Conservation (phyloP, 1,139 yeast genomes). For the Zygosaccharomyces sapae region DNA sequence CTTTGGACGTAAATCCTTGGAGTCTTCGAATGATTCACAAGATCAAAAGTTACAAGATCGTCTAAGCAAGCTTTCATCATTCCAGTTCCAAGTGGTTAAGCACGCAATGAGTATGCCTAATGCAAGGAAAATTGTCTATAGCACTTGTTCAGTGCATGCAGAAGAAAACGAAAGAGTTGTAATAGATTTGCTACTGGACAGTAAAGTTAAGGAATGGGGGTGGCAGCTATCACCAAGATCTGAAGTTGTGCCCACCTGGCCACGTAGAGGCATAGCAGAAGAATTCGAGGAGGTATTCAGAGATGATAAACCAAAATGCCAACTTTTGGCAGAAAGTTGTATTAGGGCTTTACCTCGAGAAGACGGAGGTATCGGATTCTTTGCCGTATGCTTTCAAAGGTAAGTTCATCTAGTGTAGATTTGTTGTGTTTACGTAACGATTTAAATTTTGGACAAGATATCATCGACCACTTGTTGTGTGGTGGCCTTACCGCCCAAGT, state of each 20-base stretch:
- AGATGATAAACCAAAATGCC: conserved; percentile 42
- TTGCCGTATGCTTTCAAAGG: conserved; percentile 59
- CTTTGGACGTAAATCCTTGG: conserved; percentile 59
- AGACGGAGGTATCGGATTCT: conserved; percentile 97
- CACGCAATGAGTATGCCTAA: conserved; percentile 82
- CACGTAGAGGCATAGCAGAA: conserved; percentile 68
- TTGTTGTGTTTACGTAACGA: conserved; percentile 4
- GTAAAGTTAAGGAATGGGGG: conserved; percentile 54
- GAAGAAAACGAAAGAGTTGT: conserved; percentile 94
- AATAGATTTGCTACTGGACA: conserved; percentile 63
- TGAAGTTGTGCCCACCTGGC: conserved; percentile 78
- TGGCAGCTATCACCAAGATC: conserved; percentile 68
- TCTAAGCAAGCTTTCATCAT: conserved; percentile 68
- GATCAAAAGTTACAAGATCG: conserved; percentile 51
- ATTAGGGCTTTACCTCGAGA: conserved; percentile 77
- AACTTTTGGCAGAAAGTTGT: conserved; percentile 73
- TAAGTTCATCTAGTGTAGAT: conserved; percentile 13
- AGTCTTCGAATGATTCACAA: conserved; percentile 34
- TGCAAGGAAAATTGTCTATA: conserved; percentile 75
- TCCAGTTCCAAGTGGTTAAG: conserved; percentile 79
- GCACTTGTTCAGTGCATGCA: conserved; percentile 92
- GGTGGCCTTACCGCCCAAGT: conserved; percentile 82
- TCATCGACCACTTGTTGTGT: conserved; percentile 86
- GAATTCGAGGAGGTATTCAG: conserved; percentile 55
- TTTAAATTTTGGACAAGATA: conserved; percentile 40